These are phyloP conservation scores for Pichia californica DNA, from an alignment of 805 yeast species.

Conservation along the genomic window DNA sequence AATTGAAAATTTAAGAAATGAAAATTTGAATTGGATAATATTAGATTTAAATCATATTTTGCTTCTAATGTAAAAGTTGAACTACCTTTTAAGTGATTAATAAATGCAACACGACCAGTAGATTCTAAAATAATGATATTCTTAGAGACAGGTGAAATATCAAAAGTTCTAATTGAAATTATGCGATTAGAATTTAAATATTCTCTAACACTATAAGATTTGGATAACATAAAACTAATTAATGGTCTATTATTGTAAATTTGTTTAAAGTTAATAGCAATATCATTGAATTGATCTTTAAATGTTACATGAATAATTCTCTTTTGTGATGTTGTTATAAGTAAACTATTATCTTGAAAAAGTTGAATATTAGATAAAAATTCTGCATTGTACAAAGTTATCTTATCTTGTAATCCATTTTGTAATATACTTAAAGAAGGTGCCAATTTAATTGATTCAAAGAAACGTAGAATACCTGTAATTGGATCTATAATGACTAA, in stretches of 20 bases:
- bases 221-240: constrained; percentile 11
- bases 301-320: constrained; percentile 56
- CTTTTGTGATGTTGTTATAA: constrained; percentile 64
- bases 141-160: constrained; percentile 42
- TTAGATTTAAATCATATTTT: constrained; percentile 1
- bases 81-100: constrained; percentile 30
- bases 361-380: constrained; percentile 47
- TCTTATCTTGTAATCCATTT: constrained; percentile 29
- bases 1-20: constrained; percentile 4
- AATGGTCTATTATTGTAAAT: constrained; percentile 15
- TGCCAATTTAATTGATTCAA: constrained; percentile 68
- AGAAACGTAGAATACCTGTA: constrained; percentile 57
- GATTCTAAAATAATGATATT: constrained; percentile 40
- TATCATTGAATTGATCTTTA: constrained; percentile 64
- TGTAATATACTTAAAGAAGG: constrained; percentile 41
- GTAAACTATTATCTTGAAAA: constrained; percentile 69
- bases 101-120: constrained; percentile 35
- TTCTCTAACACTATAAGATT: constrained; percentile 17
- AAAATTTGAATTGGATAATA: background rate
- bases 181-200: constrained; percentile 37
- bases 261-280: constrained; percentile 27
- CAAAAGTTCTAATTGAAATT: constrained; percentile 41
- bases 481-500: constrained; percentile 55
- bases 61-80: constrained; percentile 9
- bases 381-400: constrained; percentile 49